Base-by-base conservation (phyloP, 345 rosid genomes). In the Eucalyptus victrix region DNA sequence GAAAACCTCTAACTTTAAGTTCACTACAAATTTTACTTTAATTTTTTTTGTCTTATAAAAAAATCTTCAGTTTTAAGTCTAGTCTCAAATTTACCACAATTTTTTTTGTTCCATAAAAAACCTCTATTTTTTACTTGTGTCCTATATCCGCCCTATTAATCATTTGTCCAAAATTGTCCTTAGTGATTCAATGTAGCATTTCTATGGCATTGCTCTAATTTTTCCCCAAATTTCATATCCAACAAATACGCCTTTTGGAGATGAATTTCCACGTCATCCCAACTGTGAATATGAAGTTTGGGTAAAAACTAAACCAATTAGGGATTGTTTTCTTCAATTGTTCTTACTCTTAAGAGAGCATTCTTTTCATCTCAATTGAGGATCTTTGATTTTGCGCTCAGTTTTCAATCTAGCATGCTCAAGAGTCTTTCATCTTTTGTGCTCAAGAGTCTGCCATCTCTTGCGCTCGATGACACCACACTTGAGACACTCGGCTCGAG, bases 381-480 rank as follows among this genome's bases (percentile, higher is more conserved):
- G 30, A 56, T 56, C 30, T 56, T 56, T 0, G 3, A 23, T 56
- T 56, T 24, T 56, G 30, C 0, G 1, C 12, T 24, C 6, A 23
- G 0, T 56, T 24, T 56, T 56, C 62, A 24, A 56, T 56, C 62
- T 56, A 3, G 10, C 62, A 1, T 56, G 6, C 62, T 56, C 30
- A 0, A 9, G 30, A 56, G 62, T 11, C 62, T 56, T 56, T 26
- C 30, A 23, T 23, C 62, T 56, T 11, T 56, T 26, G 30, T 56
- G 62, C 62, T 56, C 62, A 10, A 9, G 62, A 56, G 62, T 26
- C 62, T 5, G 0, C 6, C 30, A 23, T 23, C 62, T 56, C 62
- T 56, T 0, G 30, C 5, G 0, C 58, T 53, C 0, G 0, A 2
- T 3, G 24, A 53, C 58, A 19, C 4, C 1, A 0, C 58, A 21